Evolutionary conservation across 176 grass and related monocot species (phyloP).

Genomic region (Neostapfia colusana): DNA sequence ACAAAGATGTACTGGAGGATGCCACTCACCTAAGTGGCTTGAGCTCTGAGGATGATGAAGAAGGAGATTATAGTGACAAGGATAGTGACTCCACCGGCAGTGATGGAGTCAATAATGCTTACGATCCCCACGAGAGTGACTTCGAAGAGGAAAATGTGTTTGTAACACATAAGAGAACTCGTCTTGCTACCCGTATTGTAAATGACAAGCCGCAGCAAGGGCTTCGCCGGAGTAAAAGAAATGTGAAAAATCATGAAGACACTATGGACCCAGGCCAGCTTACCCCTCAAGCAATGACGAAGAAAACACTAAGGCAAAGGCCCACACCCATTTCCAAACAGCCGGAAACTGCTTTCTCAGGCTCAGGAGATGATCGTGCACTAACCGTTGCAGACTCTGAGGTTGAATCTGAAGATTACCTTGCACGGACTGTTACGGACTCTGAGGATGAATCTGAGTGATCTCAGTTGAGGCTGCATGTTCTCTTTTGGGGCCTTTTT

Average conservation of each 20-base stretch:
- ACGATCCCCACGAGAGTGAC: conserved; percentile 28
- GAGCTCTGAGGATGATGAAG: conserved; percentile 40
- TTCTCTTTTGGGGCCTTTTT: not conserved
- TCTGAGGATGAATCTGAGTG: conserved; percentile 34
- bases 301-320: conserved; percentile 58
- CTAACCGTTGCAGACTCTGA: conserved; percentile 1
- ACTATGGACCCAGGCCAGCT: conserved; percentile 16
- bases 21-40: conserved; percentile 27
- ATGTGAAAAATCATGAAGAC: conserved; percentile 37
- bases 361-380: conserved; percentile 43
- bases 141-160: conserved; percentile 34
- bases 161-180: conserved; percentile 28
- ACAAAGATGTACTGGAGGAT: conserved; percentile 32
- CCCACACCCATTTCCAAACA: conserved; percentile 49
- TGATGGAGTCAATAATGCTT: conserved; percentile 31
- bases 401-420: conserved; percentile 39
- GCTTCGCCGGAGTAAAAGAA: conserved; percentile 56
- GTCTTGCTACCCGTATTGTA: conserved; percentile 20
- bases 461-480: not conserved
- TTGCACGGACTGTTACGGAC: not conserved
- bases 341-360: conserved; percentile 5
- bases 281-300: conserved; percentile 47
- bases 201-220: conserved; percentile 35
- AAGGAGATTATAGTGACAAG: conserved; percentile 45
- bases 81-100: conserved; percentile 26